phyloP scores from a whole-genome alignment of 2,329 filamentous ascomycete genomes.

The Hymenoscyphus linearis region DNA sequence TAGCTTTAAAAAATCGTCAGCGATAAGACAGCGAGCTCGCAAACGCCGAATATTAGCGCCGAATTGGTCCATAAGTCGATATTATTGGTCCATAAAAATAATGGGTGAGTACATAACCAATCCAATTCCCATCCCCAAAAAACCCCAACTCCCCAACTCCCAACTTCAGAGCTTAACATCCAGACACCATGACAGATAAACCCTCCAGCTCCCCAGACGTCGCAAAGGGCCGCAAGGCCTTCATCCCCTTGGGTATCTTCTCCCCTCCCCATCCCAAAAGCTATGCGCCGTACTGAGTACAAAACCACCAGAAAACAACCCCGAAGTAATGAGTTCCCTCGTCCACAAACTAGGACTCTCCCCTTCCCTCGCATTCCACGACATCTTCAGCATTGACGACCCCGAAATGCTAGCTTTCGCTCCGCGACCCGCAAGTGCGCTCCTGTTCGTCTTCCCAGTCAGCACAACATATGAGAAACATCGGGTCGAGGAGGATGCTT shows the following conservation, averaged over 20 bases:
- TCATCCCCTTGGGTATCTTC: slow-evolving; percentile 30
- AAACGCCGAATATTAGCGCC: too few relatives aligned
- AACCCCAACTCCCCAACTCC: not conserved
- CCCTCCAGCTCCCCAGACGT: slow-evolving; percentile 27
- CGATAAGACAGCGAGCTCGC: too few relatives aligned
- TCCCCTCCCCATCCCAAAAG: not conserved
- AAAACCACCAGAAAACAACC: slow-evolving; percentile 50
- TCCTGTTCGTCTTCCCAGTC: slow-evolving; percentile 89
- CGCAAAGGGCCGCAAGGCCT: slow-evolving; percentile 28
- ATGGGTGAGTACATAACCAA: too few relatives aligned
- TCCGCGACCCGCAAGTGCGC: slow-evolving; percentile 79
- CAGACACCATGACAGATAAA: not conserved
- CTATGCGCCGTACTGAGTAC: not conserved
- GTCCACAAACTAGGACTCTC: slow-evolving; percentile 80
- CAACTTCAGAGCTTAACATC: not conserved
- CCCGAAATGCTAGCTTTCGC: slow-evolving; percentile 79
- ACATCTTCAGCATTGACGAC: slow-evolving; percentile 88
- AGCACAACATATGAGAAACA: slow-evolving; percentile 72
- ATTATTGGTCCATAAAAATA: too few relatives aligned
- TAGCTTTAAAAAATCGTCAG: too few relatives aligned
- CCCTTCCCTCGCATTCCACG: slow-evolving; percentile 71
- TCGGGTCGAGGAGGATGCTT: slow-evolving; percentile 67
- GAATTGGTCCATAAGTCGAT: too few relatives aligned
- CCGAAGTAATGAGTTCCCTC: slow-evolving; percentile 79
- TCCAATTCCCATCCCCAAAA: not conserved